phyloP scores from a whole-genome alignment of 768 basidiomycete genomes.

The Boletus huronensis region DNA sequence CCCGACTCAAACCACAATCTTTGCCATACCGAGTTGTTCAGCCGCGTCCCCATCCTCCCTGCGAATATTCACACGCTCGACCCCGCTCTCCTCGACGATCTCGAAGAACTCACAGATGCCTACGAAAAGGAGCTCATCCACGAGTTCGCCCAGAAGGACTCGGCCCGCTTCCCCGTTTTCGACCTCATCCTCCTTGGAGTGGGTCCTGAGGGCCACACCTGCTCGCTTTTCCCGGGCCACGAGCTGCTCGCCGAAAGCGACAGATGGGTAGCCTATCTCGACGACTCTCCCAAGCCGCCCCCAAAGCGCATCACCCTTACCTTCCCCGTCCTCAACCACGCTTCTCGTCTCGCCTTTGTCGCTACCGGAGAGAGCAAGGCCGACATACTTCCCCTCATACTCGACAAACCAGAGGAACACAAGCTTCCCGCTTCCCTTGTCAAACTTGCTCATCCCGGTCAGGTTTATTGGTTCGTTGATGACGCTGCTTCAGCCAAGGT shows the following conservation, averaged over 20 bases:
- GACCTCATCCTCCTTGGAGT: conserved; percentile 96
- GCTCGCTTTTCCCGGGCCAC: conserved; percentile 95
- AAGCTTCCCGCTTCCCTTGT: conserved; percentile 84
- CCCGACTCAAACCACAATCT: conserved; percentile 88
- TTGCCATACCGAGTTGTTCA: conserved; percentile 70
- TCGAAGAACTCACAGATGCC: conserved; percentile 76
- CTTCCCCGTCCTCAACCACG: conserved; percentile 86
- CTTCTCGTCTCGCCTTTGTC: conserved; percentile 85
- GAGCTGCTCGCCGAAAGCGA: conserved; percentile 77
- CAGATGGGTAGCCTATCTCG: conserved; percentile 92
- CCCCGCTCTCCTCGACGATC: conserved; percentile 55
- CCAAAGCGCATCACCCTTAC: conserved; percentile 89
- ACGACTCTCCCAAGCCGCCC: conserved; percentile 94
- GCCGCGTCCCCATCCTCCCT: conserved; percentile 73
- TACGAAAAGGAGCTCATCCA: conserved; percentile 83
- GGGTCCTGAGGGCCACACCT: conserved; percentile 98
- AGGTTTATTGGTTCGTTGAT: conserved; percentile 94
- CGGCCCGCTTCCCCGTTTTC: conserved; percentile 95
- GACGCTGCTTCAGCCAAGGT: conserved; percentile 71
- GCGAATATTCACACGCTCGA: conserved; percentile 86
- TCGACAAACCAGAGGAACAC: conserved; percentile 70
- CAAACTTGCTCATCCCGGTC: conserved; percentile 72
- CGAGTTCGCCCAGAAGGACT: conserved; percentile 89
- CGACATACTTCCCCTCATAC: conserved; percentile 63
- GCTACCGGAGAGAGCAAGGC: conserved; percentile 80